These are phyloP conservation scores for Linum tenue DNA, from an alignment of 345 rosid genomes.

Conservation along the genomic window DNA sequence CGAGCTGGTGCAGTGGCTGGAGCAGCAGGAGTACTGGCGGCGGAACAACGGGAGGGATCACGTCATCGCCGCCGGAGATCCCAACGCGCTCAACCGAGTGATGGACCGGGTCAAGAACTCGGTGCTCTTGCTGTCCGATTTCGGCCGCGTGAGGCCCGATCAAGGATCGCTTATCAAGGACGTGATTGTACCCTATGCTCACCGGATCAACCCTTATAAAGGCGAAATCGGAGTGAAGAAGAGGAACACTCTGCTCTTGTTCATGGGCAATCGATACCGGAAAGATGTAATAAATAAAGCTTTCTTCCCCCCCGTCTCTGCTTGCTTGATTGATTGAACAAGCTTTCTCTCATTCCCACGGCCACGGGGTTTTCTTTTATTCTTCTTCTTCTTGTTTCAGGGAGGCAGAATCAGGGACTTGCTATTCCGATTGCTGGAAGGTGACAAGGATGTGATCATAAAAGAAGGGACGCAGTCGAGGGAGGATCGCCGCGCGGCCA, in stretches of 20 bases:
- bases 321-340: not conserved
- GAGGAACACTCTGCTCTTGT: constrained; percentile 70
- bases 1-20: constrained; percentile 68
- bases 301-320: not conserved
- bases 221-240: constrained; percentile 58
- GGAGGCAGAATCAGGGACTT: constrained; percentile 94
- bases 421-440: constrained; percentile 79
- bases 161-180: constrained; percentile 94
- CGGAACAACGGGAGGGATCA: constrained; percentile 73
- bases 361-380: too few species aligned
- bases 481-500: constrained; percentile 89
- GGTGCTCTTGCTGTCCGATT: constrained; percentile 60
- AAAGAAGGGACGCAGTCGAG: constrained; percentile 94
- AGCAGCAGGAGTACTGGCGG: constrained; percentile 72
- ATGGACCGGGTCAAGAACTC: constrained; percentile 64
- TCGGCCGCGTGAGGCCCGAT: constrained; percentile 67
- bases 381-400: constrained; percentile 21
- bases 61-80: constrained; percentile 77
- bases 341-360: not conserved
- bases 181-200: constrained; percentile 80
- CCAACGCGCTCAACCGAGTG: constrained; percentile 65
- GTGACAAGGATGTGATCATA: constrained; percentile 64
- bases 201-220: constrained; percentile 55
- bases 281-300: constrained; percentile 49
- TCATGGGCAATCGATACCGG: constrained; percentile 95